Conservation (phyloP, 2,329 filamentous ascomycete species). For the Penicillium sp. region DNA sequence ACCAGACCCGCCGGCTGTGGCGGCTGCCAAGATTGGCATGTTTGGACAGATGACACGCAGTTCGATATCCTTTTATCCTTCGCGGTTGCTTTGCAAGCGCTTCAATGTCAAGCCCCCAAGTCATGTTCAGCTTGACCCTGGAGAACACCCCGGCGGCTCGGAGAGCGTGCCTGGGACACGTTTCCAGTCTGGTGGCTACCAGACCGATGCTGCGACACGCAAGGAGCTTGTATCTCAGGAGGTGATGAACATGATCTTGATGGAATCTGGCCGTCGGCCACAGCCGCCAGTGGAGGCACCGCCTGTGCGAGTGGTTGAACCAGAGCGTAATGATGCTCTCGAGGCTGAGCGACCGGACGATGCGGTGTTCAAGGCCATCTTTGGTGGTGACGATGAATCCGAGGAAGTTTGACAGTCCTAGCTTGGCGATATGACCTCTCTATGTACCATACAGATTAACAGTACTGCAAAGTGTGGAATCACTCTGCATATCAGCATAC, state of each 20-base stretch:
- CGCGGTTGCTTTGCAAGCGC: constrained; percentile 85
- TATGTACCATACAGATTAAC: not conserved
- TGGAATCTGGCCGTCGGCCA: constrained; percentile 36
- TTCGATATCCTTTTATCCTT: constrained; percentile 72
- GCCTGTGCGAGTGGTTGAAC: constrained; percentile 55
- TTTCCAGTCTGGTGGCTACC: constrained; percentile 37
- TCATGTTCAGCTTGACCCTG: constrained; percentile 62
- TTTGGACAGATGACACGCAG: constrained; percentile 84
- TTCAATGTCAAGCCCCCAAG: constrained; percentile 83
- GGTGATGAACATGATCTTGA: constrained; percentile 58
- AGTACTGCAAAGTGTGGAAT: not conserved
- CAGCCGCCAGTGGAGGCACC: constrained; percentile 9
- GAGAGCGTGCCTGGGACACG: constrained; percentile 23
- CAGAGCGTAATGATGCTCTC: constrained; percentile 75
- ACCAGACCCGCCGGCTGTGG: constrained; percentile 74
- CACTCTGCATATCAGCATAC: not conserved
- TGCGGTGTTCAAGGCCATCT: constrained; percentile 87
- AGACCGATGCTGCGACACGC: constrained; percentile 33
- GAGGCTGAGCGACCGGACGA: constrained; percentile 74
- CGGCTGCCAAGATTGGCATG: constrained; percentile 88
- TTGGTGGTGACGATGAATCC: constrained; percentile 76
- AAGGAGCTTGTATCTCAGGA: constrained; percentile 56
- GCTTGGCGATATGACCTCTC: not conserved
- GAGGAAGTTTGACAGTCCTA: constrained; percentile 51
- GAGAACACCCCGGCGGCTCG: constrained; percentile 39